Evolutionary conservation across 768 basidiomycete species (phyloP).

Genomic region (Wakefieldia striispora): DNA sequence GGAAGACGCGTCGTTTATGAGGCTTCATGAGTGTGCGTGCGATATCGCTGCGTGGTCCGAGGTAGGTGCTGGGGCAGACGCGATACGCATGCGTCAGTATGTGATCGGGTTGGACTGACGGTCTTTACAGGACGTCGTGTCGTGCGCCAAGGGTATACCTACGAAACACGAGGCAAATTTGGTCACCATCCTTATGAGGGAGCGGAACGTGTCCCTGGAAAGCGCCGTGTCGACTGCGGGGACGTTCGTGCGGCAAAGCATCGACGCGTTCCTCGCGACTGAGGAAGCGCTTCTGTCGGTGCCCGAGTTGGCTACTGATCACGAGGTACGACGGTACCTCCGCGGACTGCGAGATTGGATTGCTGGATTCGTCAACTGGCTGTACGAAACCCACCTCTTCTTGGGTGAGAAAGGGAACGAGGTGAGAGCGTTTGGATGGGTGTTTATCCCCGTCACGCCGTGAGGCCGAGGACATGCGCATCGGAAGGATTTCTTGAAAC

Average conservation of each 20-base stretch:
- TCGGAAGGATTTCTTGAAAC: constrained; percentile 11
- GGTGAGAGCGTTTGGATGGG: constrained; percentile 61
- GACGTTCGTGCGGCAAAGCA: constrained; percentile 26
- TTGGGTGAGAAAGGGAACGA: constrained; percentile 57
- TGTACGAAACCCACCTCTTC: constrained; percentile 61
- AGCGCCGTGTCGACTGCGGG: constrained; percentile 36
- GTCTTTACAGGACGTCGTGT: constrained; percentile 50
- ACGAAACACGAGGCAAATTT: constrained; percentile 41
- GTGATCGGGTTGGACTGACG: not conserved
- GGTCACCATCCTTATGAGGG: constrained; percentile 46
- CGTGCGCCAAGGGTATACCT: constrained; percentile 49
- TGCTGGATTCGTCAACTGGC: constrained; percentile 59
- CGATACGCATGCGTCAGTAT: too few relatives aligned
- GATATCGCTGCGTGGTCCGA: constrained; percentile 54
- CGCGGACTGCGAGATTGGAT: constrained; percentile 55
- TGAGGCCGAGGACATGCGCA: not conserved
- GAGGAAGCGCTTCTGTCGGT: constrained; percentile 22
- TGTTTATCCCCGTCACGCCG: constrained; percentile 40
- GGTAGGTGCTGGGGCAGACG: constrained; percentile 35
- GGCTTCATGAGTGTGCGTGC: constrained; percentile 40
- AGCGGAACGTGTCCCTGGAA: constrained; percentile 45
- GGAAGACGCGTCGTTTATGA: constrained; percentile 26
- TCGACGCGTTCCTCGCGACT: constrained; percentile 26
- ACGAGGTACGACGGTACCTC: constrained; percentile 39
- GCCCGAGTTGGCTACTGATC: constrained; percentile 12